Percentiles rank a stretch among this genome's conserved stretches.
phyloP scores from a whole-genome alignment of 805 yeast genomes.

The Saccharomycopsis fodiens region DNA sequence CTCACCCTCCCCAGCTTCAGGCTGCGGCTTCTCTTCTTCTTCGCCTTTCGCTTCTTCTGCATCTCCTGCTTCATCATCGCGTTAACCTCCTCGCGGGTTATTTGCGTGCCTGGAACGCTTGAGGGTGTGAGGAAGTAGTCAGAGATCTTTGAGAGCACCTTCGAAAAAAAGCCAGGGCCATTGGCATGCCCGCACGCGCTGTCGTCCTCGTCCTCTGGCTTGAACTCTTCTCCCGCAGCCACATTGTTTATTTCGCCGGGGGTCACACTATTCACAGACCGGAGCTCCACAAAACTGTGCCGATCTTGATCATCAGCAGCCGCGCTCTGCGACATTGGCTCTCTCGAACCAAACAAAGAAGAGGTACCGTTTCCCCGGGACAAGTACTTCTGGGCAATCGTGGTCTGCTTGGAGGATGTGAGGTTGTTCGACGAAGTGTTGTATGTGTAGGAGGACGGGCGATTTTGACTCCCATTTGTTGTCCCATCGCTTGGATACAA shows the following conservation, averaged over 20 bases:
- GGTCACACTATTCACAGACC: not conserved
- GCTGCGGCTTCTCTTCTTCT: not conserved
- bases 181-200: not conserved
- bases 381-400: too few relatives aligned
- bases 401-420: too few relatives aligned
- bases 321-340: too few relatives aligned
- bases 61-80: constrained; percentile 7
- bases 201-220: not conserved
- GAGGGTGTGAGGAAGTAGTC: constrained; percentile 1
- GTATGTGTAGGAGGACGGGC: too few relatives aligned
- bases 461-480: too few relatives aligned
- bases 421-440: too few relatives aligned
- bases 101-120: not conserved
- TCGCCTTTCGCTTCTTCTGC: constrained; percentile 2
- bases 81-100: not conserved
- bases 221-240: not conserved
- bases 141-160: constrained; percentile 11
- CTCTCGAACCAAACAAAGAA: too few relatives aligned
- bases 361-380: too few relatives aligned
- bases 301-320: not conserved
- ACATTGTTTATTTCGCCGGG: too few relatives aligned
- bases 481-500: not conserved
- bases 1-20: not conserved
- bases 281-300: not conserved
- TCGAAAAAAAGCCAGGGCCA: constrained; percentile 7